Evolutionary conservation across 2,329 filamentous ascomycete species (phyloP).

Genomic region (Xylariaceae sp.): DNA sequence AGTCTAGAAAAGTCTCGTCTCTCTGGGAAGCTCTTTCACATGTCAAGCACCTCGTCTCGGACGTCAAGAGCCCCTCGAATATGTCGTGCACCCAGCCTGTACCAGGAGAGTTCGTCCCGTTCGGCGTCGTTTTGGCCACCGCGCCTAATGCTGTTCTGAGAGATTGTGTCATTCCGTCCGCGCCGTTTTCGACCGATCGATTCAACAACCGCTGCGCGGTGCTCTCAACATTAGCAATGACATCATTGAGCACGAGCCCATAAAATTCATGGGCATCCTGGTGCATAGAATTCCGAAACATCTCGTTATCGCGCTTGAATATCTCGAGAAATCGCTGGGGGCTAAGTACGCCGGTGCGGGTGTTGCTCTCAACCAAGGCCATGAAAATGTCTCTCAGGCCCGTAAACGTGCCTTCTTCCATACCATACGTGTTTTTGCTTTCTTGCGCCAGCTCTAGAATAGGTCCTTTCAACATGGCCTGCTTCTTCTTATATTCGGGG

Average conservation of each 20-base stretch:
- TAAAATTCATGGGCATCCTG: constrained; percentile 98
- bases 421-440: constrained; percentile 74
- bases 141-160: constrained; percentile 42
- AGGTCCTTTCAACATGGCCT: constrained; percentile 81
- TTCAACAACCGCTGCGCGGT: constrained; percentile 63
- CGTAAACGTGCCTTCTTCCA: constrained; percentile 93
- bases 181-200: constrained; percentile 37
- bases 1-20: constrained; percentile 91
- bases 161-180: constrained; percentile 46
- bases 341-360: constrained; percentile 83
- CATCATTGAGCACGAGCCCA: constrained; percentile 89
- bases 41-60: constrained; percentile 91
- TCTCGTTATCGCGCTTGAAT: constrained; percentile 88
- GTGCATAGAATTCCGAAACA: constrained; percentile 96
- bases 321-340: constrained; percentile 92
- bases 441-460: constrained; percentile 80
- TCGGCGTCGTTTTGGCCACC: constrained; percentile 32
- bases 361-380: constrained; percentile 73
- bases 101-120: constrained; percentile 51
- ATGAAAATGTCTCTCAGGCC: constrained; percentile 95
- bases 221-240: constrained; percentile 89
- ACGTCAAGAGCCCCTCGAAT: constrained; percentile 90
- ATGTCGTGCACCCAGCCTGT: constrained; percentile 94
- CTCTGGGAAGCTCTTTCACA: constrained; percentile 93
- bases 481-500: constrained; percentile 96